phyloP scores from a whole-genome alignment of 176 grass and related monocot genomes.

The Avena sativa region DNA sequence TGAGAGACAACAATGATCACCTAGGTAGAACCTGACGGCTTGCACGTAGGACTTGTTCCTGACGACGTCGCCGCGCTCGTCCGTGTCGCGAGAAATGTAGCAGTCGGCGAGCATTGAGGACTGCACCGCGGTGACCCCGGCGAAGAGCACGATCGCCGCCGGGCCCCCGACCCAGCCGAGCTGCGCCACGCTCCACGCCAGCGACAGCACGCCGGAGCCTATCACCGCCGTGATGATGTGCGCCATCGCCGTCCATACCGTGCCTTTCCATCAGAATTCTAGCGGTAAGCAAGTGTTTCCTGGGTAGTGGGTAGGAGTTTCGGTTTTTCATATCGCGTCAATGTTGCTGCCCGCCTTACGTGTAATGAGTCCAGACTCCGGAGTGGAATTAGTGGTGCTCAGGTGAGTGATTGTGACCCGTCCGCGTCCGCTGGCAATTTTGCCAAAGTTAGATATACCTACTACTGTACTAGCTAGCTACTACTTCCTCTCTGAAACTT shows the following conservation, averaged over 20 bases:
- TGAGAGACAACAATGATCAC: background rate
- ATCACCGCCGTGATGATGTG: conserved; percentile 90
- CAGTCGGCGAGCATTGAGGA: conserved; percentile 67
- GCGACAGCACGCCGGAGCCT: conserved; percentile 75
- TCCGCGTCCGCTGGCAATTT: background rate
- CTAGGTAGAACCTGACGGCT: conserved; percentile 65
- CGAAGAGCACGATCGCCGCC: conserved; percentile 60
- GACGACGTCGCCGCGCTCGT: conserved; percentile 52
- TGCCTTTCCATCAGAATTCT: conserved; percentile 46
- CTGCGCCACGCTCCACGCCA: conserved; percentile 89
- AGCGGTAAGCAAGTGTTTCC: background rate
- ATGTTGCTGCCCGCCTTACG: background rate
- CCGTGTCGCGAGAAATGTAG: conserved; percentile 68
- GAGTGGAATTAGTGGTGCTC: background rate
- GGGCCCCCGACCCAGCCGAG: conserved; percentile 78
- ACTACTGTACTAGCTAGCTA: no score
- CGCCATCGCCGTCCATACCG: conserved; percentile 75
- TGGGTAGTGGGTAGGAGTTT: background rate
- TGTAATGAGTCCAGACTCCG: background rate
- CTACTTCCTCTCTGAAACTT: background rate
- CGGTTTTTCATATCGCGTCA: background rate
- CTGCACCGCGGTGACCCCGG: conserved; percentile 63
- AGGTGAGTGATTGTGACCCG: background rate
- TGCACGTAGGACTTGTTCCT: conserved; percentile 75
- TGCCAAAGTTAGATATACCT: background rate